Conservation (phyloP, 306 rosid species). For the Alnus rubra region DNA sequence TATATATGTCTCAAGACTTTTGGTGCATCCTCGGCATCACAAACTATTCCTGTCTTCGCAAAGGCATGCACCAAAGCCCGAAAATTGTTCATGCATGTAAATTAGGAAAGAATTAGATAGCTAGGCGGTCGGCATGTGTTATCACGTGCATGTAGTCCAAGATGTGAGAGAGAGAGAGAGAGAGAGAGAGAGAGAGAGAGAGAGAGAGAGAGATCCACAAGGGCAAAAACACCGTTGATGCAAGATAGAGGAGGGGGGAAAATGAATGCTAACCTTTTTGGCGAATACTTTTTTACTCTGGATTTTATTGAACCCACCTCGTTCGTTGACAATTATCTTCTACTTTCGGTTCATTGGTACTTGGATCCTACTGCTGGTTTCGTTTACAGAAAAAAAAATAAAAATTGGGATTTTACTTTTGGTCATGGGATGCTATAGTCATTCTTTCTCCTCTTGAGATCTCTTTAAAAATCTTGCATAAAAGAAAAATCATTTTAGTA, state of each 20-base stretch:
- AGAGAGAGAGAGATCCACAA: background rate
- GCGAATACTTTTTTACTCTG: background rate
- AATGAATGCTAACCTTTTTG: background rate
- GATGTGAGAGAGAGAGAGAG: background rate
- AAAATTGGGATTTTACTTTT: background rate
- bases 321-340: background rate
- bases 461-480: background rate
- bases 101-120: background rate
- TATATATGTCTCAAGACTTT: background rate
- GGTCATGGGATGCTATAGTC: background rate
- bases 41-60: constrained; percentile 13
- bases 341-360: constrained; percentile 29
- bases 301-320: background rate
- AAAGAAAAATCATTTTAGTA: background rate
- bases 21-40: constrained; percentile 16
- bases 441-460: background rate
- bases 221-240: background rate
- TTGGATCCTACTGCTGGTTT: constrained; percentile 17
- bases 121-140: constrained; percentile 44
- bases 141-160: constrained; percentile 32
- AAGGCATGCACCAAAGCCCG: constrained; percentile 15
- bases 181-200: background rate
- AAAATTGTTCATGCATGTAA: background rate
- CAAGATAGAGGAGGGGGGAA: constrained; percentile 3
- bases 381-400: constrained; percentile 16